phyloP scores from a whole-genome alignment of 2,329 filamentous ascomycete species.

The Apiospora kogelbergensis region DNA sequence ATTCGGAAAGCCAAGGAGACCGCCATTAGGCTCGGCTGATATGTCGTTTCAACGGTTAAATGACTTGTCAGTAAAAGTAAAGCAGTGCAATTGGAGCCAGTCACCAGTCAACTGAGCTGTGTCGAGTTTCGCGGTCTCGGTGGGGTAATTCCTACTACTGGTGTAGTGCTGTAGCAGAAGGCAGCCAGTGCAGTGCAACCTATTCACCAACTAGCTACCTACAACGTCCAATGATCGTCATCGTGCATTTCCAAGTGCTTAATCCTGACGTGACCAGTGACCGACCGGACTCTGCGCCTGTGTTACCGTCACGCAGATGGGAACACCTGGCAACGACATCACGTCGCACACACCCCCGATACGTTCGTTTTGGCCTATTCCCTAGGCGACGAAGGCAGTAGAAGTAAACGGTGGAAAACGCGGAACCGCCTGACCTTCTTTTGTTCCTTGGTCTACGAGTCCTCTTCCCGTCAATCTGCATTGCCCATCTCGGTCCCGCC shows the following conservation, averaged over 20 bases:
- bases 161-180: not conserved
- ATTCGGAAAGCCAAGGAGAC: not conserved
- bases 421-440: not conserved
- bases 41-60: not conserved
- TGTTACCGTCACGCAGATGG: constrained; percentile 2
- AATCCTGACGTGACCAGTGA: not conserved
- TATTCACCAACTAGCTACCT: not conserved
- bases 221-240: not conserved
- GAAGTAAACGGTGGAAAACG: not conserved
- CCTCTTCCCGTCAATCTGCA: not conserved
- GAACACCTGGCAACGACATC: not conserved
- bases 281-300: not conserved
- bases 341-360: not conserved
- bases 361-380: not conserved
- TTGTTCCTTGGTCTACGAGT: not conserved
- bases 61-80: not conserved
- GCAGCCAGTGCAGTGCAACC: no score
- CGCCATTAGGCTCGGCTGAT: not conserved
- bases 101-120: not conserved
- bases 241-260: not conserved
- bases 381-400: not conserved
- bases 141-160: not conserved
- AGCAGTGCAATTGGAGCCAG: not conserved
- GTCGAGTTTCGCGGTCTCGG: not conserved
- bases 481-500: not conserved